These are phyloP conservation scores for Sarocladiaceae sp. DNA, from an alignment of 2,329 filamentous ascomycete genomes.

Conservation along the genomic window DNA sequence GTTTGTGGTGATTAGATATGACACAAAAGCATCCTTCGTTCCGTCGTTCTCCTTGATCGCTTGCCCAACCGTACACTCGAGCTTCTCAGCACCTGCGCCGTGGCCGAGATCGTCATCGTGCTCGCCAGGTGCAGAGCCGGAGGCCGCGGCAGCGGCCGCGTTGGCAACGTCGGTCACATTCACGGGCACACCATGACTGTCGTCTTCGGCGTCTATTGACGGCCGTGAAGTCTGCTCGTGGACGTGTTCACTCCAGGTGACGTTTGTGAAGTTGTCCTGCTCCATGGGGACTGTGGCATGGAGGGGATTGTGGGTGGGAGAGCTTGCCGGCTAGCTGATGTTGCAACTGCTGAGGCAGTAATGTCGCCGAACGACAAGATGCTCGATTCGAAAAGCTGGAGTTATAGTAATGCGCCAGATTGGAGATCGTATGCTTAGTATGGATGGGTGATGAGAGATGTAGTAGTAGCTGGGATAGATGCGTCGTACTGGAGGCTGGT, in stretches of 20 bases:
- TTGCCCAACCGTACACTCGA: constrained; percentile 78
- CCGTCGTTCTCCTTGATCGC: constrained; percentile 95
- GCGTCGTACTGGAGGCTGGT: background rate
- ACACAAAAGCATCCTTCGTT: constrained; percentile 94
- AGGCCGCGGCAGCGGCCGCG: constrained; percentile 19
- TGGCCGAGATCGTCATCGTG: constrained; percentile 44
- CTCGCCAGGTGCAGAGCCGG: constrained; percentile 5
- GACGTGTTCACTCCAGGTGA: constrained; percentile 69
- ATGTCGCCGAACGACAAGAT: too few species aligned
- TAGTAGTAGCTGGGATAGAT: background rate
- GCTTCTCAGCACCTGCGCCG: constrained; percentile 64
- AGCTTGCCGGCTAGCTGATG: constrained; percentile 26
- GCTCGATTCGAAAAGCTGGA: too few species aligned
- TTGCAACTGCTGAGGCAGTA: too few species aligned
- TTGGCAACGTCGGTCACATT: constrained; percentile 6
- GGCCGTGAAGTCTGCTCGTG: constrained; percentile 30
- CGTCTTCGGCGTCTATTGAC: constrained; percentile 17
- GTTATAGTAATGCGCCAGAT: background rate
- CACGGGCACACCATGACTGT: constrained; percentile 23
- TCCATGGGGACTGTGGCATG: constrained; percentile 31
- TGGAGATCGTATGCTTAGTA: background rate
- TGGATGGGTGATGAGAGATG: background rate
- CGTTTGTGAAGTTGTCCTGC: constrained; percentile 73
- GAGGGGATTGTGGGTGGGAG: background rate
- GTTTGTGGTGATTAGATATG: constrained; percentile 88